phyloP scores from a whole-genome alignment of 169 alveolate species.

The Perkinsus olseni region DNA sequence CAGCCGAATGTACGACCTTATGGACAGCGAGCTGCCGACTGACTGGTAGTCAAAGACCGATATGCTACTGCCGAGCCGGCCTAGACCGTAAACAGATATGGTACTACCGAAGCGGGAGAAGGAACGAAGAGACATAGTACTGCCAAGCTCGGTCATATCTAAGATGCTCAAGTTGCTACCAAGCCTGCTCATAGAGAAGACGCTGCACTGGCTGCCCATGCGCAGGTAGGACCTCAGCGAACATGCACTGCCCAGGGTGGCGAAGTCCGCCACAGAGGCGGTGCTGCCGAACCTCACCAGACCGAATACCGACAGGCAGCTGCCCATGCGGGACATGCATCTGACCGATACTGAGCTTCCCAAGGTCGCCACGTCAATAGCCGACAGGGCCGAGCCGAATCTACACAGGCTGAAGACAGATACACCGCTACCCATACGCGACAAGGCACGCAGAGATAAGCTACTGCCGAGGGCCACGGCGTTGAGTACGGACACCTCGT shows the following conservation, averaged over 20 bases:
- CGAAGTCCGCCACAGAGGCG: constrained; percentile 2
- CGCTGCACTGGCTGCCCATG: background rate
- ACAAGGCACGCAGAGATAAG: constrained; percentile 14
- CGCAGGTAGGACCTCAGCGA: background rate
- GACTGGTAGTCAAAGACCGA: constrained; percentile 20
- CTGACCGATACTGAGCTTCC: background rate
- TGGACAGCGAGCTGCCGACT: background rate
- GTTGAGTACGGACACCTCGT: constrained; percentile 2
- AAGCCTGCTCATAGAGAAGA: constrained; percentile 13
- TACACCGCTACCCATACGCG: constrained; percentile 10
- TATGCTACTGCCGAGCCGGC: background rate
- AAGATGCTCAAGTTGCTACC: background rate
- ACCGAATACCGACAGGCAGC: constrained; percentile 11
- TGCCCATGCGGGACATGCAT: background rate
- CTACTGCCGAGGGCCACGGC: constrained; percentile 14
- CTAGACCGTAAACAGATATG: background rate
- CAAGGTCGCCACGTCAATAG: constrained; percentile 10
- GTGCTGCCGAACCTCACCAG: constrained; percentile 2
- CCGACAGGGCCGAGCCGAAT: constrained; percentile 13
- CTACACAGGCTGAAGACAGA: constrained; percentile 27
- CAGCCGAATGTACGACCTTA: background rate
- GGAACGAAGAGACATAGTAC: background rate
- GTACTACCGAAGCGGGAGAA: constrained; percentile 9
- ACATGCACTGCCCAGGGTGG: constrained; percentile 13
- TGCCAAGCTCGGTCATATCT: background rate